A percentile compares a stretch with the other conserved stretches of the same genome.
Evolutionary conservation across 1,284 basidiomycete species (phyloP).

Genomic region (Cryptococcus deneoformans): DNA sequence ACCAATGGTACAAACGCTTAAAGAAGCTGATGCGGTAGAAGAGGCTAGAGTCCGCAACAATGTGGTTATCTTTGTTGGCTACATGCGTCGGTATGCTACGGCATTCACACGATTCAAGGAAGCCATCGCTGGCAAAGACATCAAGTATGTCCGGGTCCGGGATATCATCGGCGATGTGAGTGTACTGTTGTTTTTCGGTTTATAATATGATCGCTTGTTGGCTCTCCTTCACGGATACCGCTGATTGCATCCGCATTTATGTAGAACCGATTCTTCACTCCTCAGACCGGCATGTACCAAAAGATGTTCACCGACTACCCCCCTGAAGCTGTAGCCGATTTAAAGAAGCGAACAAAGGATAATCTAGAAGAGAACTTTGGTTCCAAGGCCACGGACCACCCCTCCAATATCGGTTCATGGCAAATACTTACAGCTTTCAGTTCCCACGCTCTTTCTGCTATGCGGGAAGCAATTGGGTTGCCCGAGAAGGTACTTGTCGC

Average conservation of each 20-base stretch:
- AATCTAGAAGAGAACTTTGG: conserved; percentile 33
- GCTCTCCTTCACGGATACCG: too few relatives aligned
- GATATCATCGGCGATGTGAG: conserved; percentile 51
- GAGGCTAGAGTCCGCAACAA: conserved; percentile 31
- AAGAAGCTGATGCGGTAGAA: conserved; percentile 35
- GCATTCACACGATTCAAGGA: conserved; percentile 46
- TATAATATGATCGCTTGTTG: too few relatives aligned
- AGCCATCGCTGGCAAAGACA: conserved; percentile 36
- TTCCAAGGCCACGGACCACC: conserved; percentile 10
- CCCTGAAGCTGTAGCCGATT: conserved; percentile 14
- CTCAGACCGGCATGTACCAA: conserved; percentile 43
- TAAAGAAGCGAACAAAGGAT: conserved; percentile 13
- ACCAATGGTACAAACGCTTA: conserved; percentile 40
- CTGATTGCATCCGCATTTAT: too few relatives aligned
- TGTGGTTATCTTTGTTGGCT: conserved; percentile 45
- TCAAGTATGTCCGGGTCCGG: conserved; percentile 44
- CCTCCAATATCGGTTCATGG: conserved; percentile 34
- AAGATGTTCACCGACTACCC: conserved; percentile 40
- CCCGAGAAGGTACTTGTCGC: conserved; percentile 40
- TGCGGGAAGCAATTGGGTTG: conserved; percentile 50
- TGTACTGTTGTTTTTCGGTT: not conserved
- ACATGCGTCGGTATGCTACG: conserved; percentile 50
- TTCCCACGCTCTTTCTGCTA: conserved; percentile 49
- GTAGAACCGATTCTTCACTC: conserved; percentile 49
- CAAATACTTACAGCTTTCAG: conserved; percentile 43